Evolutionary conservation across 768 basidiomycete species (phyloP).

Genomic region (Pisolithus orientalis): DNA sequence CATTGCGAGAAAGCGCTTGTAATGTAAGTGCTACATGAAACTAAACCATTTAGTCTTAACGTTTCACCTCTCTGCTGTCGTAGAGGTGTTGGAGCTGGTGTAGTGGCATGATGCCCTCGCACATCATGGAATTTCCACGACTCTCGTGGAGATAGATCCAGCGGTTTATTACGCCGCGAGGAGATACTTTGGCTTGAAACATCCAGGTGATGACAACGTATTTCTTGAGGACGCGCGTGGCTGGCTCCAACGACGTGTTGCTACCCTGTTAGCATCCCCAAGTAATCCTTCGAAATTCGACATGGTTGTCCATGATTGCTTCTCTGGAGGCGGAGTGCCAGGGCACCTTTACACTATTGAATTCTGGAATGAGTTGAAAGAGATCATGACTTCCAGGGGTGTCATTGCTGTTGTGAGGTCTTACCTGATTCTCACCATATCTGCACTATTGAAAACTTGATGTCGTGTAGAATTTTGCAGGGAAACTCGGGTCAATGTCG

Average conservation of each 20-base stretch:
- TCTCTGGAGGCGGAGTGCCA: conserved; percentile 91
- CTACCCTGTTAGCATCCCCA: conserved; percentile 17
- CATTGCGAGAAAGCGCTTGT: conserved; percentile 52
- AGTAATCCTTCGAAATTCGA: conserved; percentile 40
- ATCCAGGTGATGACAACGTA: conserved; percentile 52
- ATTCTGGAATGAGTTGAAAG: conserved; percentile 72
- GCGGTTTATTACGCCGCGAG: conserved; percentile 81
- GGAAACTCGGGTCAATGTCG: conserved; percentile 55
- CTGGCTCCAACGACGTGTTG: conserved; percentile 48
- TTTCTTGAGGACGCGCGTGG: conserved; percentile 72
- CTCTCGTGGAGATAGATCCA: conserved; percentile 91
- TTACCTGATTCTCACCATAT: not conserved
- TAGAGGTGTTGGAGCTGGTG: conserved; percentile 87
- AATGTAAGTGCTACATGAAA: conserved; percentile 46
- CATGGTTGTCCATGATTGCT: conserved; percentile 84
- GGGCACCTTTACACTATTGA: conserved; percentile 77
- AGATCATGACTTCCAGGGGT: conserved; percentile 60
- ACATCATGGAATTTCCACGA: conserved; percentile 61
- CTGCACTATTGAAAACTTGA: conserved; percentile 1
- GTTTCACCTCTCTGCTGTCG: conserved; percentile 1
- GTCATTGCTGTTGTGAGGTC: conserved; percentile 72
- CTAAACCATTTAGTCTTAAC: conserved; percentile 2
- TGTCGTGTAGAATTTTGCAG: conserved; percentile 70
- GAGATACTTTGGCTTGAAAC: conserved; percentile 71
- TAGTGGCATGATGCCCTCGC: conserved; percentile 72